These are phyloP conservation scores for Penicillium subrubescens DNA, from an alignment of 495 filamentous ascomycete genomes.

Conservation along the genomic window DNA sequence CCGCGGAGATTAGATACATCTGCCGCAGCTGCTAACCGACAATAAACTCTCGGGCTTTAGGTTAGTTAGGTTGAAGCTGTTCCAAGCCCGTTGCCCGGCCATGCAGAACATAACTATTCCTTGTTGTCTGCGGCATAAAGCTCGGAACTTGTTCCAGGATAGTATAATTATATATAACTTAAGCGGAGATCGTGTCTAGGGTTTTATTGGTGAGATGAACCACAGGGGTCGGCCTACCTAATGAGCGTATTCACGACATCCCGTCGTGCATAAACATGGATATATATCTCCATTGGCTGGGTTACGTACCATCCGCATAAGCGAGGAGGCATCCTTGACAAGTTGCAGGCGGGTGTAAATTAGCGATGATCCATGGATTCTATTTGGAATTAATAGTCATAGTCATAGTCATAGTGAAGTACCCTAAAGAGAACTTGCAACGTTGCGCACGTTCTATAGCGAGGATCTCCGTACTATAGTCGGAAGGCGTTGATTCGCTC, in stretches of 20 bases:
- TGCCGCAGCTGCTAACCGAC: background rate
- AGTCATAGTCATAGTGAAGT: no score
- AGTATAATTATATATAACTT: background rate
- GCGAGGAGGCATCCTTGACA: background rate
- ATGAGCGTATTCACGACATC: background rate
- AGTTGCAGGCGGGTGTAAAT: background rate
- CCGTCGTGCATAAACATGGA: background rate
- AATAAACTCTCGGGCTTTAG: no score
- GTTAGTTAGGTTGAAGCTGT: constrained; percentile 1
- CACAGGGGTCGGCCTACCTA: background rate
- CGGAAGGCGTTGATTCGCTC: background rate
- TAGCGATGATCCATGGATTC: background rate
- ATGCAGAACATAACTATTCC: constrained; percentile 1
- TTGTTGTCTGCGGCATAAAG: background rate
- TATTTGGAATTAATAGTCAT: background rate
- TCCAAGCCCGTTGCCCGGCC: background rate
- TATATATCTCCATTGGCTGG: constrained; percentile 4
- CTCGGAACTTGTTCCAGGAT: background rate
- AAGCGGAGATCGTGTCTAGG: background rate
- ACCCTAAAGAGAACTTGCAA: background rate
- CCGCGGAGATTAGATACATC: background rate
- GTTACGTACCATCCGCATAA: constrained; percentile 4
- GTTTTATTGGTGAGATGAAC: background rate
- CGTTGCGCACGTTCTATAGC: background rate
- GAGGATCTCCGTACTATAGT: background rate